Conservation (phyloP, 1,139 yeast genomes). For the Wickerhamomyces sp. region DNA sequence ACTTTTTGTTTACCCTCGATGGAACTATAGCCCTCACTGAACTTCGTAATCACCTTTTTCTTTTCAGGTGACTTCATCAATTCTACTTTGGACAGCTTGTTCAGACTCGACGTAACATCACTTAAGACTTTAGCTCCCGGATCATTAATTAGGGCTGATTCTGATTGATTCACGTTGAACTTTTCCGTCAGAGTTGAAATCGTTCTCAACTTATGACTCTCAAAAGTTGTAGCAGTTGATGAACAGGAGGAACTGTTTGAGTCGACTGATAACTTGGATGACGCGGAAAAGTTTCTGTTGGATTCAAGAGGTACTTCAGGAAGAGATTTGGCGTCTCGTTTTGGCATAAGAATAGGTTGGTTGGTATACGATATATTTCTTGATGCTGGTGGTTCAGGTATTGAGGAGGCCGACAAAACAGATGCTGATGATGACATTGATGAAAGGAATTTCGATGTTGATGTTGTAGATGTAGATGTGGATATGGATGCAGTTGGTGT, state of each 20-base stretch:
- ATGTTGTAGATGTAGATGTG: too few species aligned
- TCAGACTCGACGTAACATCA: slow-evolving; percentile 19
- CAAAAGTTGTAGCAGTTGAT: neutral
- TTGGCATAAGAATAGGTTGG: neutral
- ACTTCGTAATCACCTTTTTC: slow-evolving; percentile 13
- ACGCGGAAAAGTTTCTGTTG: neutral
- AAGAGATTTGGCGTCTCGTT: slow-evolving; percentile 2
- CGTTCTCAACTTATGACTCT: neutral
- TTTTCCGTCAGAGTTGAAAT: neutral
- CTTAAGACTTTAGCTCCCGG: slow-evolving; percentile 11
- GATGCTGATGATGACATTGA: too few species aligned
- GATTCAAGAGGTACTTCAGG: neutral
- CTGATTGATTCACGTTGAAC: too few species aligned
- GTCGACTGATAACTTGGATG: neutral
- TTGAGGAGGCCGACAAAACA: too few species aligned
- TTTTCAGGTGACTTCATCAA: slow-evolving; percentile 4
- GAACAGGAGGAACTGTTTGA: neutral
- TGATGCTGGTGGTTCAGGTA: slow-evolving; percentile 2
- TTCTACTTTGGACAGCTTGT: slow-evolving; percentile 8
- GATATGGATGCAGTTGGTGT: too few species aligned
- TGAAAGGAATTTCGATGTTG: too few species aligned
- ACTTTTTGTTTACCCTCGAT: slow-evolving; percentile 23
- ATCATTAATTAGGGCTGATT: neutral
- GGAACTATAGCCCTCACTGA: slow-evolving; percentile 23
- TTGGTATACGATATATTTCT: slow-evolving; percentile 1